Conservation (phyloP, 1,139 yeast species). For the Hyphopichia fennica region DNA sequence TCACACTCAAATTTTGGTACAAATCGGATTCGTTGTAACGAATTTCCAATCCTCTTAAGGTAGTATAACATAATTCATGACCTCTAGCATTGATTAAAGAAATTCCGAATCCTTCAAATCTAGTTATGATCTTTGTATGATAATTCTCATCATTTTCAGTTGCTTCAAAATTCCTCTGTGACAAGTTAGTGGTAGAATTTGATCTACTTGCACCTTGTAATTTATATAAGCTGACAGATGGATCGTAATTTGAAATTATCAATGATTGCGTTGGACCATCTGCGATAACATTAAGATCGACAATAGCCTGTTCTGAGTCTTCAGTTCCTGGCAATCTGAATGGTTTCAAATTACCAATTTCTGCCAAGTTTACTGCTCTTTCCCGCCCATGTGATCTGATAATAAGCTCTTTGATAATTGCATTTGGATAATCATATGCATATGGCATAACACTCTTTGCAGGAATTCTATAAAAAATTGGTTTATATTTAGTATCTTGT, state of each 20-base stretch:
- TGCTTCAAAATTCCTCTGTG: constrained; percentile 58
- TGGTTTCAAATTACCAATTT: constrained; percentile 87
- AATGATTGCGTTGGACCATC: constrained; percentile 95
- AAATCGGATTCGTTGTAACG: constrained; percentile 82
- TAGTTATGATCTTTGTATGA: constrained; percentile 57
- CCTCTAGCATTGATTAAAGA: constrained; percentile 72
- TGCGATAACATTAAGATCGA: constrained; percentile 89
- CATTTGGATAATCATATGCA: constrained; percentile 97
- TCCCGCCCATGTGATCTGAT: constrained; percentile 72
- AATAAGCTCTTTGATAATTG: constrained; percentile 75
- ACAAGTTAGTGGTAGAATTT: constrained; percentile 26
- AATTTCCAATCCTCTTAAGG: constrained; percentile 77
- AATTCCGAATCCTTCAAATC: constrained; percentile 85
- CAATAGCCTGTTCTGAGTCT: constrained; percentile 49
- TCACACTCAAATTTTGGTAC: constrained; percentile 76
- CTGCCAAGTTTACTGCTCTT: constrained; percentile 81
- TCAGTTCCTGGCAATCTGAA: constrained; percentile 65
- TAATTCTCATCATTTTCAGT: constrained; percentile 69
- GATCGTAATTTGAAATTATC: constrained; percentile 80
- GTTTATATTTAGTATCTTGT: constrained; percentile 56
- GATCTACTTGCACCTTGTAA: constrained; percentile 28
- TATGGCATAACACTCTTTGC: constrained; percentile 96
- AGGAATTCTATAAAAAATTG: constrained; percentile 77
- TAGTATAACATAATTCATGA: constrained; percentile 81
- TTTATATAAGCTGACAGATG: constrained; percentile 73